phyloP scores from a whole-genome alignment of 192 early-diverging fungal genomes.

The Rhizoclosmatium sp. region DNA sequence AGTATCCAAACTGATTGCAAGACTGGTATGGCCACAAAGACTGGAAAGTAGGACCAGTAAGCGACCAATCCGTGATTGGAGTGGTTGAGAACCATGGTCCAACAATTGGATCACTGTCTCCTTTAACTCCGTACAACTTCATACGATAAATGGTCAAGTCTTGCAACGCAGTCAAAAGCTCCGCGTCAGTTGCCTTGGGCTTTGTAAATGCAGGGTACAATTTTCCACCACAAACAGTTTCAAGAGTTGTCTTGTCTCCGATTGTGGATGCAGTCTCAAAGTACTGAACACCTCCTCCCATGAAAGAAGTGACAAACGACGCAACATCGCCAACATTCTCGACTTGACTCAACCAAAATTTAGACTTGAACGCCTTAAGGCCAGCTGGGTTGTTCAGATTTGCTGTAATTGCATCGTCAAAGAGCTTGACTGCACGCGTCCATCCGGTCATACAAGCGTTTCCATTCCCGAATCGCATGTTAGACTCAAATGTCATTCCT shows the following conservation, averaged over 20 bases:
- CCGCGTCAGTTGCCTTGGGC: background rate
- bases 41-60: background rate
- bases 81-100: background rate
- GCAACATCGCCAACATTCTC: slow-evolving; percentile 10
- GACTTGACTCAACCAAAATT: slow-evolving; percentile 21
- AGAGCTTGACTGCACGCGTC: slow-evolving; percentile 13
- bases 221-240: background rate
- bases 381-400: background rate
- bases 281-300: slow-evolving; percentile 19
- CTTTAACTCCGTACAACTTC: background rate
- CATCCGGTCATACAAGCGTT: slow-evolving; percentile 27
- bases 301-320: background rate
- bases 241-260: background rate
- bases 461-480: background rate
- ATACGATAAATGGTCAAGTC: background rate
- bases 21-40: slow-evolving; percentile 21
- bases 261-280: background rate
- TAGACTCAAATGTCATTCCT: slow-evolving; percentile 16
- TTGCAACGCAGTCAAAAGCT: slow-evolving; percentile 5
- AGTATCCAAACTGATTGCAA: slow-evolving; percentile 31
- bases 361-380: slow-evolving; percentile 8
- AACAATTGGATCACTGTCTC: slow-evolving; percentile 4
- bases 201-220: slow-evolving; percentile 7
- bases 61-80: background rate
- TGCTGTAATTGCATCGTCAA: background rate